Base-by-base conservation (phyloP, 345 rosid genomes). In the Populus deltoides region DNA sequence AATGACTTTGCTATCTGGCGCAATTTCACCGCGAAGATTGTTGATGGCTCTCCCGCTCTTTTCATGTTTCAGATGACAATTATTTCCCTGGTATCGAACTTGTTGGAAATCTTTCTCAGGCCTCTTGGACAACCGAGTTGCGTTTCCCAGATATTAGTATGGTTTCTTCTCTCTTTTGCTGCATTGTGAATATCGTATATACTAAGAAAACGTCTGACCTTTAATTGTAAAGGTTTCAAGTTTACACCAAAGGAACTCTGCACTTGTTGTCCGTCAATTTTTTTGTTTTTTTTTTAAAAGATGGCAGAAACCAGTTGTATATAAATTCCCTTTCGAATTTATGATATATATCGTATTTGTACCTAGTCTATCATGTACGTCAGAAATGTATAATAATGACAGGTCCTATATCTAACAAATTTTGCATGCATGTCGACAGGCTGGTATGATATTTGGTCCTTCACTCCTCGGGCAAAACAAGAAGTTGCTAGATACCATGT, bases 81-180 rank as follows among this genome's bases (percentile, higher is more conserved):
- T 41, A 68, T 82, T 49, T 75, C 74, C 70, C 6, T 80, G 62
- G 16, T 73, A 74, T 71, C 73, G 24, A 65, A 33, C 12, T 55
- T 77, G 62, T 8, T 85, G 25, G 78, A 82, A 24, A 16, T 66
- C 36, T 62, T 61, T 75, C 74, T 82, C 70, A 49, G 66, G 71
- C 81, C 65, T 7, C 72, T 85, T 3, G 83, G 81, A 45, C 85
- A 85, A 62, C 5, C 84, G 17, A 61, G 36, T 45, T n/a, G 80
- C 29, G 75, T 80, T 1, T 75, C 82, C 6, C 85, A 82, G 45
- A 75, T 85, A 69, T 38, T 77, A 4, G 85, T 85, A 85, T 33
- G 85, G 12, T 27, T 38, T 61, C 73, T 43, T 16, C 12, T 49
- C 59, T 76, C 29, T 38, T 11, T 7, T 47, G 33, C 45, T 18